Conservation (phyloP, 1,284 basidiomycete species). For the Rhodotorula sp. region DNA sequence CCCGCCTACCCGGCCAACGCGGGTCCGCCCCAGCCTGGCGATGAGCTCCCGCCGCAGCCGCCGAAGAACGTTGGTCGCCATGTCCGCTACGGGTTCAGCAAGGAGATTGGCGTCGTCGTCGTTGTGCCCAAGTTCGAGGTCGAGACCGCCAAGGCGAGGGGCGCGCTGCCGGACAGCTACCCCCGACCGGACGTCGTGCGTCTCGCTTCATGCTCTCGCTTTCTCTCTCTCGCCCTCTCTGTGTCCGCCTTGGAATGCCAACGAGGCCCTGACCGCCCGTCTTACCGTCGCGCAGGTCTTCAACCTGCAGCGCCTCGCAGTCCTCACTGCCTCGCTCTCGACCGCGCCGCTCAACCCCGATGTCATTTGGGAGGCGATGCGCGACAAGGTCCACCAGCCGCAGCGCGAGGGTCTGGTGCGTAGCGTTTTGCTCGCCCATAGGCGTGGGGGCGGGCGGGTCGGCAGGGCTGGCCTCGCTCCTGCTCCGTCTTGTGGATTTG, state of each 20-base stretch:
- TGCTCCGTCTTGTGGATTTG: too few relatives aligned
- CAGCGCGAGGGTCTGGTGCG: constrained; percentile 83
- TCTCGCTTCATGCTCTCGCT: constrained; percentile 37
- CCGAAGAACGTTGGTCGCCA: constrained; percentile 92
- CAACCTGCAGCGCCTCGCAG: constrained; percentile 94
- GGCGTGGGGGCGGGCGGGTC: too few relatives aligned
- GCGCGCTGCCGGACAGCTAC: constrained; percentile 81
- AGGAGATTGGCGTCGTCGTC: constrained; percentile 85
- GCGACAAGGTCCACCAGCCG: constrained; percentile 96
- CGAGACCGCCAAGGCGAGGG: constrained; percentile 90
- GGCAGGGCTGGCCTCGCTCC: too few relatives aligned
- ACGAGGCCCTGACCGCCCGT: neutral
- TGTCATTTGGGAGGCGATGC: constrained; percentile 99
- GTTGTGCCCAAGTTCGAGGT: constrained; percentile 96
- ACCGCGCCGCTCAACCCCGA: constrained; percentile 87
- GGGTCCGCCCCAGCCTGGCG: constrained; percentile 53
- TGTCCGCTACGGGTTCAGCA: constrained; percentile 85
- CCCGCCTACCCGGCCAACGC: constrained; percentile 95
- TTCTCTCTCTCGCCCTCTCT: neutral
- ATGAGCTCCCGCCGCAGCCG: constrained; percentile 78
- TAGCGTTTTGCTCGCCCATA: constrained; percentile 16
- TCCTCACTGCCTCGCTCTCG: constrained; percentile 92
- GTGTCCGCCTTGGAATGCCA: neutral
- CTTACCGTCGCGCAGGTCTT: constrained; percentile 69
- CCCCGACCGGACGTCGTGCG: constrained; percentile 87